Evolutionary conservation across 768 basidiomycete genomes (phyloP), one percentile per base, ranked within the genome.

Genomic region (Sporobolomyces roseus): DNA sequence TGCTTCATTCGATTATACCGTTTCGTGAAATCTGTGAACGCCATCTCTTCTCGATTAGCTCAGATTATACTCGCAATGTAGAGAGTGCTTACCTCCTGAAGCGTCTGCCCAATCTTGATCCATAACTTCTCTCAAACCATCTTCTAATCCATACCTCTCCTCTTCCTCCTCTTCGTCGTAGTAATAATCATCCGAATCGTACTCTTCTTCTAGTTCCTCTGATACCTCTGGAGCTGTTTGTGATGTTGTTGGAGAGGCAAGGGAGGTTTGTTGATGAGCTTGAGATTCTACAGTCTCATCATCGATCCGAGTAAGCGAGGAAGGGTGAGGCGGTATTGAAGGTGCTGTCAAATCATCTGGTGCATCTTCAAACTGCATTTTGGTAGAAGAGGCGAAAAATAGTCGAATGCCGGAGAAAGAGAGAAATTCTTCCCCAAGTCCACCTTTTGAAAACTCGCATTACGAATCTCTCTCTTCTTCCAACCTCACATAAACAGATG

Each of bases 1-100:
- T 97, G 93, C 56, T 89, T 82, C 35, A 98, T 82, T 29, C 96
- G 88, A 80, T 98, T 98, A 80, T 90, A 99, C 75, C 97, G 93
- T 79, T 98, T 98, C 38, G 96, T 98, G 75, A 99, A 97, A 80
- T 99, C 96, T 72, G 61, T 0, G 0, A 16, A 8, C 23, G 29
- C 35, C 10, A 21, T 12, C 19, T 55, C 54, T 16, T 9, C 12
- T 51, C 61, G 19, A 25, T 16, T 48, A 9, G 16, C 23, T 23
- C 45, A 46, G 45, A 14, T 13, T 14, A 21, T 46, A 23, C 21
- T 46, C 12, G 21, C 13, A 14, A 21, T 50, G n/a, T 7, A 27
- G 25, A 19, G n/a, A 59, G 29, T 25, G 13, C 66, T 19, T 35
- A 66, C 63, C 66, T 4, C 65, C 67, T 13, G 49, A 49, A 0